These are phyloP conservation scores for Delitschia confertaspora DNA, from an alignment of 495 filamentous ascomycete genomes.

Conservation along the genomic window DNA sequence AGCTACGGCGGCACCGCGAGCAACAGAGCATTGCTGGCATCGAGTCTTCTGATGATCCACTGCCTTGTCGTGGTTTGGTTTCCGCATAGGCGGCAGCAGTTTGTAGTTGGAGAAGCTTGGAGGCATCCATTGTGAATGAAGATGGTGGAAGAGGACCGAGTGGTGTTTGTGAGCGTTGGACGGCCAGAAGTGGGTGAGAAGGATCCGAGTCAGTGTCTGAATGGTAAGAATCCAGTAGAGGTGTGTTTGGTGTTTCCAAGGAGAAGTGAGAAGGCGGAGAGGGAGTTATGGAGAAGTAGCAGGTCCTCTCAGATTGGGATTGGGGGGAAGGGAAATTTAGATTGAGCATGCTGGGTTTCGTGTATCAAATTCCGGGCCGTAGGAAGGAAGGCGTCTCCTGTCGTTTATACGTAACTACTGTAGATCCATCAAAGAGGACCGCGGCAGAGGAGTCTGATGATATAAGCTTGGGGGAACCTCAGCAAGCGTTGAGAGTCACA, in stretches of 20 bases:
- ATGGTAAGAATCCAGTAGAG: neutral
- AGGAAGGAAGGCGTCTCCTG: too few relatives aligned
- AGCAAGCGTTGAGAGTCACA: too few relatives aligned
- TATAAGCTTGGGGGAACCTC: too few relatives aligned
- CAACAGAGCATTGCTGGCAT: slow-evolving; percentile 17
- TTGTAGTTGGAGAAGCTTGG: slow-evolving; percentile 27
- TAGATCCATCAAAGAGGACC: too few relatives aligned
- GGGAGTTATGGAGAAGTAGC: slow-evolving; percentile 20
- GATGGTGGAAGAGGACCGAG: neutral
- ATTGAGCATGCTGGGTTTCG: too few relatives aligned
- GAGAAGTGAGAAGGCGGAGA: slow-evolving; percentile 4
- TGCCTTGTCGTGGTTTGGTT: slow-evolving; percentile 15
- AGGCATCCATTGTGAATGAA: slow-evolving; percentile 16
- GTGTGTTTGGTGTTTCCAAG: slow-evolving; percentile 13
- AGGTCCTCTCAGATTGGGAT: too few relatives aligned
- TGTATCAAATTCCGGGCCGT: too few relatives aligned
- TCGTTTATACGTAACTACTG: too few relatives aligned
- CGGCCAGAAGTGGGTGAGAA: slow-evolving; percentile 18
- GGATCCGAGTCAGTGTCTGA: slow-evolving; percentile 13
- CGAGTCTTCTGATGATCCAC: slow-evolving; percentile 3
- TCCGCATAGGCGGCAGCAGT: slow-evolving; percentile 18
- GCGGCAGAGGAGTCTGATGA: too few relatives aligned
- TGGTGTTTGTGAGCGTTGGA: slow-evolving; percentile 1
- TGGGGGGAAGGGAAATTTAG: too few relatives aligned
- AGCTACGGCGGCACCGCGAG: slow-evolving; percentile 24